Evolutionary conservation across 306 rosid genomes (phyloP).

Genomic region (Pyrus communis): DNA sequence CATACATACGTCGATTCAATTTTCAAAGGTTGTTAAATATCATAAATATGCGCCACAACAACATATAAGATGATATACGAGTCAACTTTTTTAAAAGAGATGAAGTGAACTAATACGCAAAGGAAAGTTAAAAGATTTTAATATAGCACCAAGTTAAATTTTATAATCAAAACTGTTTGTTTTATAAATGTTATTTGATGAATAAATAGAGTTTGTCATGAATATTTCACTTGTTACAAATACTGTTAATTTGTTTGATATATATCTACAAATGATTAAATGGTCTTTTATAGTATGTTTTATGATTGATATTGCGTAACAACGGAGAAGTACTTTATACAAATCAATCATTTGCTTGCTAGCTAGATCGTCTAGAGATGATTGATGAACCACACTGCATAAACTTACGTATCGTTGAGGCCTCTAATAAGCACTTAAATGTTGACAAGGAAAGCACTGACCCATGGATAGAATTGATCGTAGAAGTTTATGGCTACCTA

Average conservation of each 20-base stretch:
- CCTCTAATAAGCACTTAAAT: neutral
- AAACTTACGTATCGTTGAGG: neutral
- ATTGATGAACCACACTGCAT: neutral
- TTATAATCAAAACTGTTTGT: too few species aligned
- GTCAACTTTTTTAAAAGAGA: too few species aligned
- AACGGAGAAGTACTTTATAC: neutral
- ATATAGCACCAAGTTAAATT: too few species aligned
- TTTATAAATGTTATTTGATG: too few species aligned
- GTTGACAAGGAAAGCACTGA: neutral
- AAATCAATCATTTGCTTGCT: neutral
- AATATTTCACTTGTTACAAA: too few species aligned
- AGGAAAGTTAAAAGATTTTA: neutral
- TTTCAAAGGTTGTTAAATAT: neutral
- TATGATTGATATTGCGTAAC: neutral
- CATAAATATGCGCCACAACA: too few species aligned
- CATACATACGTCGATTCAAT: too few species aligned
- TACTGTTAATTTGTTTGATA: too few species aligned
- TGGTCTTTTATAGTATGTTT: too few species aligned
- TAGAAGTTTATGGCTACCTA: neutral
- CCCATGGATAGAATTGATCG: neutral
- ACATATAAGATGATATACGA: neutral
- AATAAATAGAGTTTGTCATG: too few species aligned
- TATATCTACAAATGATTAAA: too few species aligned
- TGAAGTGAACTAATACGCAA: neutral
- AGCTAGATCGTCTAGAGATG: neutral